Base-by-base conservation (phyloP, 164 flowering plant species). In the Protea cynaroides region DNA sequence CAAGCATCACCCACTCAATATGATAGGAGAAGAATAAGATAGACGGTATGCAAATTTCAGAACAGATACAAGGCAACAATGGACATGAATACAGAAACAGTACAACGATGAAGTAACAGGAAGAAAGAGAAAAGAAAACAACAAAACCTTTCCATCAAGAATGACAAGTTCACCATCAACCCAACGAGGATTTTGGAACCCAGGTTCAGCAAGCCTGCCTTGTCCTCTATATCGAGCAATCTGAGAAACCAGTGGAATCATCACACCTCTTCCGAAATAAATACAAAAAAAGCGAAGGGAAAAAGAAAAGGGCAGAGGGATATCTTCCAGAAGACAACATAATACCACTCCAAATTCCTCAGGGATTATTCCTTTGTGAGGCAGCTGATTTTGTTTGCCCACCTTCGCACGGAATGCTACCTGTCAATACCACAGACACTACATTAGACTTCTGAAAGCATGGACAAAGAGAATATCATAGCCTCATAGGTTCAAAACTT, bases 121-220 rank as follows among this genome's bases (percentile, higher is more conserved):
- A 5, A 29, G 34, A n/a, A n/a, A n/a, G 34, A 29, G 34, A 29
- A 29, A 29, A 29, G 34, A 5, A 29, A 29, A 29, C 34, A 29
- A 46, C 11, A 44, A 58, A 66, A 91, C 97, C 97, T 91, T 91
- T 60, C 99, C 99, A 76, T 94, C 94, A 68, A 91, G 83, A 72
- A 94, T 84, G 55, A 94, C 90, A 64, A 94, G 93, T 81, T 94
- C 99, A 44, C 99, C 99, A 78, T 94, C 96, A 71, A 91, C 96
- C 99, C 99, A 94, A 70, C 90, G 76, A 65, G 97, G 97, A 76
- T 86, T 91, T 58, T 34, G 75, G 71, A 89, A 89, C 18, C 99
- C 97, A 38, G 94, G 88, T 57, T 83, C 96, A 50, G 97, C 90
- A 56, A 91, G 86, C 82, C 97, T 86, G 51, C 99, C 99, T 72